Conservation (phyloP, 2,329 filamentous ascomycete genomes). For the Rhynchosporium graminicola region DNA sequence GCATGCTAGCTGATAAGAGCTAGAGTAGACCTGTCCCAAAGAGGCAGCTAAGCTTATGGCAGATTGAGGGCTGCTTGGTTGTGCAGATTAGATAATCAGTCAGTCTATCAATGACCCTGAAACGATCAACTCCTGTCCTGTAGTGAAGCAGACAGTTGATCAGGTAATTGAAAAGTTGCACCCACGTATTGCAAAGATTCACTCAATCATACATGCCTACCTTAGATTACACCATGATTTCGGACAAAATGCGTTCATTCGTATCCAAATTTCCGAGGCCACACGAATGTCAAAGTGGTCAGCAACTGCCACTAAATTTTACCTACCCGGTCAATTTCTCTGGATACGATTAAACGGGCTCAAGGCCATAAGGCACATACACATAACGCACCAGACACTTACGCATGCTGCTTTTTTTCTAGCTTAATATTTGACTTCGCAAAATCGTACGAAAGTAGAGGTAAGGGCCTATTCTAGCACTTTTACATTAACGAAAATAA, state of each 20-base stretch:
- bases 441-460: no score
- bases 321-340: neutral
- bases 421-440: no score
- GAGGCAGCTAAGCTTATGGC: neutral
- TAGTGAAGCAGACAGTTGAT: neutral
- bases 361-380: no score
- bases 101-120: no score
- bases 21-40: neutral
- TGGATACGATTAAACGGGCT: no score
- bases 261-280: neutral
- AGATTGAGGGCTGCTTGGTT: conserved; percentile 6
- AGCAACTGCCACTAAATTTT: neutral
- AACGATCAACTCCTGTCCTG: neutral
- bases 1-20: neutral
- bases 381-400: no score
- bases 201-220: neutral
- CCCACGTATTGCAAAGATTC: no score
- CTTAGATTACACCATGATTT: neutral
- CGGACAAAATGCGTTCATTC: neutral
- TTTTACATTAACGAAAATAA: neutral
- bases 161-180: neutral
- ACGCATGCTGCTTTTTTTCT: no score
- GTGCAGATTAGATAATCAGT: neutral
- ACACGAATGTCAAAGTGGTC: conserved; percentile 3
- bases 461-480: neutral